phyloP scores from a whole-genome alignment of 768 basidiomycete species.

The Auricularia sp. region DNA sequence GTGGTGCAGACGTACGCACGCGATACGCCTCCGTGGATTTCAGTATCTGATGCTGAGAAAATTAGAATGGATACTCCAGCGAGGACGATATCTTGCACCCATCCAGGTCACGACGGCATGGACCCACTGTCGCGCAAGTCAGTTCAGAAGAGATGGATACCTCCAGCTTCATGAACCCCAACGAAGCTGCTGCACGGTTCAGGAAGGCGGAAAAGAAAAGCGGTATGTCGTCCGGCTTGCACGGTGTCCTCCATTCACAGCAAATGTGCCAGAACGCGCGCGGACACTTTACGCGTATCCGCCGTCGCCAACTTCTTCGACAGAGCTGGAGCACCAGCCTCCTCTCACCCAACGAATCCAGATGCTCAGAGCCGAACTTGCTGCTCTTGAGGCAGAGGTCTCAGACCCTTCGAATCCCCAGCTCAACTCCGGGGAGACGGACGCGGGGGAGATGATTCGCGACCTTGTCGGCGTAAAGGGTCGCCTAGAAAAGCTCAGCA shows the following conservation, averaged over 20 bases:
- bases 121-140: slow-evolving; percentile 28
- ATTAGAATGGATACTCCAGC: slow-evolving; percentile 42
- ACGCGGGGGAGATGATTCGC: slow-evolving; percentile 66
- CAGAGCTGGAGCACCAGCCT: slow-evolving; percentile 34
- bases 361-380: slow-evolving; percentile 64
- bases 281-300: slow-evolving; percentile 58
- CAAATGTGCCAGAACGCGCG: slow-evolving; percentile 32
- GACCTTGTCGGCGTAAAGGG: slow-evolving; percentile 67
- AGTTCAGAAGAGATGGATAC: slow-evolving; percentile 60
- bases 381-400: slow-evolving; percentile 73
- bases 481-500: slow-evolving; percentile 55
- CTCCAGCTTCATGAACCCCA: slow-evolving; percentile 49
- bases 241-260: neutral
- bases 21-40: neutral
- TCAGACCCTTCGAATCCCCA: slow-evolving; percentile 68
- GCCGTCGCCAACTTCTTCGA: slow-evolving; percentile 26
- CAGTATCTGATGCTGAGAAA: neutral
- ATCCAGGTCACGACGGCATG: slow-evolving; percentile 21
- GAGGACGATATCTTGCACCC: slow-evolving; percentile 49
- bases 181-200: slow-evolving; percentile 63
- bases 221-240: slow-evolving; percentile 25
- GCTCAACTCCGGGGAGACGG: slow-evolving; percentile 24
- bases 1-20: slow-evolving; percentile 39
- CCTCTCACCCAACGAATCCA: slow-evolving; percentile 52
- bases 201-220: slow-evolving; percentile 33